These are phyloP conservation scores for Naematelia aurantialba DNA, from an alignment of 768 basidiomycete species.

Conservation along the genomic window DNA sequence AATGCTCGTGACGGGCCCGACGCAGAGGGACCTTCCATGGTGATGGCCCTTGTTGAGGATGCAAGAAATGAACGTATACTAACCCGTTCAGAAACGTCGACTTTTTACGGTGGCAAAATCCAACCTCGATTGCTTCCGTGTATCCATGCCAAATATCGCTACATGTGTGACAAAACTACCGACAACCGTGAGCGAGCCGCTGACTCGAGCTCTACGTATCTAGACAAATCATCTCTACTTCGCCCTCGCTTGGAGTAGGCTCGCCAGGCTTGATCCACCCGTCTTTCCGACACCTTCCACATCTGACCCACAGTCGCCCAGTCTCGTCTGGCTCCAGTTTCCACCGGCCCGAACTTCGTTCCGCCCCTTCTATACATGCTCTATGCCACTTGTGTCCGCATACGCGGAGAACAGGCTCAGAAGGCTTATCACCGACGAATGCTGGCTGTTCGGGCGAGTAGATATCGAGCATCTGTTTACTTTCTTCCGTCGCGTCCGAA, in stretches of 20 bases:
- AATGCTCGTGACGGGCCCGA: constrained; percentile 24
- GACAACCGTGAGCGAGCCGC: background rate
- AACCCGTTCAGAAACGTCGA: background rate
- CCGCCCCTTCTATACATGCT: constrained; percentile 23
- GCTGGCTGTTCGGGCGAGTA: constrained; percentile 59
- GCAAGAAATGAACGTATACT: background rate
- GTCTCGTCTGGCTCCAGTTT: constrained; percentile 6
- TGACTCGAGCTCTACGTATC: background rate
- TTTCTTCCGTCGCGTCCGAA: constrained; percentile 1
- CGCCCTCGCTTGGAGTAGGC: background rate
- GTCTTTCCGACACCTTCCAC: constrained; percentile 34
- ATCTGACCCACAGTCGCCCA: constrained; percentile 27
- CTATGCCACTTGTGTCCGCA: constrained; percentile 26
- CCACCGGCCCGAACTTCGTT: constrained; percentile 17
- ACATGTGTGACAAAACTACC: background rate
- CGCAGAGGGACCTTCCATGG: constrained; percentile 17
- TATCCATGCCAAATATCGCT: too few species aligned
- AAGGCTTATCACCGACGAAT: background rate
- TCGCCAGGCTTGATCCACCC: constrained; percentile 24
- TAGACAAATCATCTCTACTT: background rate
- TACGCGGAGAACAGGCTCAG: background rate
- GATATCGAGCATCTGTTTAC: constrained; percentile 59
- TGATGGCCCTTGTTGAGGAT: background rate
- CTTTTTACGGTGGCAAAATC: background rate
- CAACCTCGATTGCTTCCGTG: background rate